phyloP scores from a whole-genome alignment of 2,329 filamentous ascomycete genomes.

The Fusarium guadeloupense region DNA sequence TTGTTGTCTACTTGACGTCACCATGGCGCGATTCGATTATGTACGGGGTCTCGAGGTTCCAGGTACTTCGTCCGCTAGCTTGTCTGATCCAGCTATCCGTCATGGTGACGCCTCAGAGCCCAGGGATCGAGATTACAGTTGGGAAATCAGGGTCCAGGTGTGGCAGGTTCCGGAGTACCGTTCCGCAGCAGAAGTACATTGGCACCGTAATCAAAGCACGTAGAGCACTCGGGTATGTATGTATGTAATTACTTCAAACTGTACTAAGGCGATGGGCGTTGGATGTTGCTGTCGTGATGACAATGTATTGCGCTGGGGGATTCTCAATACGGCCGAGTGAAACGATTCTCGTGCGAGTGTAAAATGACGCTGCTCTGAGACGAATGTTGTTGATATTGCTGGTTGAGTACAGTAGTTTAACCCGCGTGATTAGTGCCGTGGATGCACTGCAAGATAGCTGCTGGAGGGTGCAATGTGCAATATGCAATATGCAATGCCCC shows the following conservation, averaged over 20 bases:
- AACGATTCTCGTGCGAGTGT: conserved; percentile 2
- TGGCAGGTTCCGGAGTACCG: conserved; percentile 18
- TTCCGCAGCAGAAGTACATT: conserved; percentile 28
- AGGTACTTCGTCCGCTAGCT: conserved; percentile 20
- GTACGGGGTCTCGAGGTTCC: conserved; percentile 34
- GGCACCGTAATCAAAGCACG: not conserved
- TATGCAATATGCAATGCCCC: not conserved
- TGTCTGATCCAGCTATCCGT: conserved; percentile 33
- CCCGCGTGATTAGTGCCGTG: not conserved
- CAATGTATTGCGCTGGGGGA: conserved; percentile 8
- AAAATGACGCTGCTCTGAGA: not conserved
- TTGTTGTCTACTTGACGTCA: conserved; percentile 41
- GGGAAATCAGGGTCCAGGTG: conserved; percentile 45
- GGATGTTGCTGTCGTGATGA: conserved; percentile 1
- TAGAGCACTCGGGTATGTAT: not conserved
- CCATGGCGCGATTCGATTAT: conserved; percentile 36
- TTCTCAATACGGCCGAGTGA: conserved; percentile 21
- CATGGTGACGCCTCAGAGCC: conserved; percentile 37
- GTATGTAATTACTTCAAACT: too few relatives aligned
- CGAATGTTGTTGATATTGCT: not conserved
- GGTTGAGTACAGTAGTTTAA: too few relatives aligned
- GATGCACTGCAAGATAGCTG: not conserved
- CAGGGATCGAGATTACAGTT: conserved; percentile 46
- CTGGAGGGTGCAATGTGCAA: conserved; percentile 7
- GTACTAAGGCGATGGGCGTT: too few relatives aligned